Base-by-base conservation (phyloP, 306 rosid species). In the Lathyrus sativus region DNA sequence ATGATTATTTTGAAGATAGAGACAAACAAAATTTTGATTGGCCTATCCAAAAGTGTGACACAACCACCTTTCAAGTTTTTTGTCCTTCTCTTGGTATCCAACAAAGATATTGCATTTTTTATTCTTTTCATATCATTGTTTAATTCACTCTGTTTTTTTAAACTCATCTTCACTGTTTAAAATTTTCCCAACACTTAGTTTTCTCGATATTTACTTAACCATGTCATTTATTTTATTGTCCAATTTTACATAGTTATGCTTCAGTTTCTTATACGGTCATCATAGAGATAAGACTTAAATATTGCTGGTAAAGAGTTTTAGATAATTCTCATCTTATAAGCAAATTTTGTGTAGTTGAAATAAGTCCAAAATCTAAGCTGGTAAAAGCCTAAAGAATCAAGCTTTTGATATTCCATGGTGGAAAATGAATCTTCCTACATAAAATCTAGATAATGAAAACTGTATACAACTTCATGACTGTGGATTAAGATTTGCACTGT, bases 41-140 rank as follows among this genome's bases (percentile, higher is more conserved):
- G 73, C 44, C 76, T 48, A 71, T 75, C 68, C 74, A 15, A 72
- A 45, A 7, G 45, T 5, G 19, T 17, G 51, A 11, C 63, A 31
- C 78, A 33, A 11, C 54, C 13, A 35, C 58, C 56, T 71, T 12
- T 3, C 42, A 38, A 37, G 3, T 65, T 44, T 37, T 49, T 50
- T 62, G 69, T 24, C 39, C 15, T 41, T 51, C 8, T 2, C 53
- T 29, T 11, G 33, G 14, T 49, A 3, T 24, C 67, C 53, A 15
- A 42, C 45, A 6, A 26, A 68, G 10, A 24, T 44, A 54, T 11
- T 14, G 7, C 10, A 9, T 51, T 63, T 63, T 55, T 50, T 39
- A 13, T 24, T 33, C 13, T 18, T 57, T 33, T 37, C 76, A 62
- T 24, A n/a, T 42, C 18, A 38, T 51, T 46, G 29, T 11, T 18